Percentiles rank a stretch among this genome's conserved stretches.
Conservation (phyloP, 2,329 filamentous ascomycete genomes). For the Lachnellula hyalina region DNA sequence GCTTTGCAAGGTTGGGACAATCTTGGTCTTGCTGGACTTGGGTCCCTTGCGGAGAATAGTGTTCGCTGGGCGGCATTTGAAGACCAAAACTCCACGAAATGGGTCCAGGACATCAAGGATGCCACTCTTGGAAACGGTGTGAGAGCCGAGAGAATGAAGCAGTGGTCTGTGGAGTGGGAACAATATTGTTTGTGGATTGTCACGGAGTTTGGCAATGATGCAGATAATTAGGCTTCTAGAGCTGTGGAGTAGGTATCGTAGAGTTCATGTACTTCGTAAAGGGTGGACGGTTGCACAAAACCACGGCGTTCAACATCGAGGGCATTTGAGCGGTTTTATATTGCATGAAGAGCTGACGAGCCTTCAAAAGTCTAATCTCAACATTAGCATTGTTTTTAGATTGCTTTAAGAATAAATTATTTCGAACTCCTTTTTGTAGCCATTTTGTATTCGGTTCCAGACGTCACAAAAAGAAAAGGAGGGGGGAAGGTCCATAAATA, state of each 20-base stretch:
- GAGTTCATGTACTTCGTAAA: background rate
- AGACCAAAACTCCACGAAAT: constrained; percentile 65
- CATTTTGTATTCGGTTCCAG: too few relatives aligned
- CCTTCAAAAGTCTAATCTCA: constrained; percentile 18
- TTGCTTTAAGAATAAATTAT: background rate
- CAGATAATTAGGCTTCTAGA: background rate
- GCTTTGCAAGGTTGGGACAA: constrained; percentile 88
- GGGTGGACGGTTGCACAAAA: background rate
- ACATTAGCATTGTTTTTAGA: constrained; percentile 16
- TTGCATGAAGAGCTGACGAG: constrained; percentile 1
- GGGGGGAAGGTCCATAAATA: too few relatives aligned
- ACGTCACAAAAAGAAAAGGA: too few relatives aligned
- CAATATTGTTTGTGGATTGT: constrained; percentile 88
- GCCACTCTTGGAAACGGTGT: constrained; percentile 66
- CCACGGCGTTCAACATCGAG: constrained; percentile 9
- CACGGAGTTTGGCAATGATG: constrained; percentile 58
- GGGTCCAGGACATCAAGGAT: constrained; percentile 66
- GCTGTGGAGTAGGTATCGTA: background rate
- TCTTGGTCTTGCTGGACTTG: constrained; percentile 79
- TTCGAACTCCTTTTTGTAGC: too few relatives aligned
- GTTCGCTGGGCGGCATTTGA: constrained; percentile 87
- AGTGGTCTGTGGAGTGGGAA: constrained; percentile 83
- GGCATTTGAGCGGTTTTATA: background rate
- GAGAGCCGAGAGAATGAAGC: constrained; percentile 66
- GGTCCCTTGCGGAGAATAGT: constrained; percentile 85